Evolutionary conservation across 2,329 filamentous ascomycete genomes (phyloP).

Genomic region (Drechslerella dactyloides): DNA sequence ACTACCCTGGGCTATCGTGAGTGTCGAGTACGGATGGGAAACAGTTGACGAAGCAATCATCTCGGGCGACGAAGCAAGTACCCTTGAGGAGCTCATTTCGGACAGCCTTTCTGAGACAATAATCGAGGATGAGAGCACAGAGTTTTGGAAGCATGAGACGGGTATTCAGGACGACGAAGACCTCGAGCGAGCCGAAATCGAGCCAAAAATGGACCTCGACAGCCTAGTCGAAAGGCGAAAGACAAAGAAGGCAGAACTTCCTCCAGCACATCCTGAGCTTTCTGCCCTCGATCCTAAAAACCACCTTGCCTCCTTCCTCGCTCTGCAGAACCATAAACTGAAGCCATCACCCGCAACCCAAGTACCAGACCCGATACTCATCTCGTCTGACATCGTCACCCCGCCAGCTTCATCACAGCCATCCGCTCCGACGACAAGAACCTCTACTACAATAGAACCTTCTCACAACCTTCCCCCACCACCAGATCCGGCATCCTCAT

Average conservation of each 20-base stretch:
- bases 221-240: slow-evolving; percentile 28
- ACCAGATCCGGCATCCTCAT: slow-evolving; percentile 12
- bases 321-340: slow-evolving; percentile 19
- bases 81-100: slow-evolving; percentile 7
- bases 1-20: slow-evolving; percentile 33
- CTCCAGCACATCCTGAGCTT: neutral
- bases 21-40: neutral
- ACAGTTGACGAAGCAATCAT: slow-evolving; percentile 11
- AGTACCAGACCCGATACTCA: neutral
- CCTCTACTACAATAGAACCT: slow-evolving; percentile 6
- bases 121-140: slow-evolving; percentile 29
- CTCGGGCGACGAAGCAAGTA: slow-evolving; percentile 7
- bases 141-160: neutral
- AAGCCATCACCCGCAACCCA: neutral
- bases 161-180: slow-evolving; percentile 8
- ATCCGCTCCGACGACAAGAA: slow-evolving; percentile 1
- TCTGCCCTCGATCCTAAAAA: slow-evolving; percentile 19
- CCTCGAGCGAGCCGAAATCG: slow-evolving; percentile 28
- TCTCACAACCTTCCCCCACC: neutral
- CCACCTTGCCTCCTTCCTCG: slow-evolving; percentile 27
- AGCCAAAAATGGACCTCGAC: slow-evolving; percentile 45
- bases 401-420: neutral
- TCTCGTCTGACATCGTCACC: neutral
- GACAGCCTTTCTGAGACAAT: slow-evolving; percentile 7
- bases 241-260: neutral